These are phyloP conservation scores for Malassezia arunalokei DNA, from an alignment of 1,284 basidiomycete genomes.

Conservation along the genomic window DNA sequence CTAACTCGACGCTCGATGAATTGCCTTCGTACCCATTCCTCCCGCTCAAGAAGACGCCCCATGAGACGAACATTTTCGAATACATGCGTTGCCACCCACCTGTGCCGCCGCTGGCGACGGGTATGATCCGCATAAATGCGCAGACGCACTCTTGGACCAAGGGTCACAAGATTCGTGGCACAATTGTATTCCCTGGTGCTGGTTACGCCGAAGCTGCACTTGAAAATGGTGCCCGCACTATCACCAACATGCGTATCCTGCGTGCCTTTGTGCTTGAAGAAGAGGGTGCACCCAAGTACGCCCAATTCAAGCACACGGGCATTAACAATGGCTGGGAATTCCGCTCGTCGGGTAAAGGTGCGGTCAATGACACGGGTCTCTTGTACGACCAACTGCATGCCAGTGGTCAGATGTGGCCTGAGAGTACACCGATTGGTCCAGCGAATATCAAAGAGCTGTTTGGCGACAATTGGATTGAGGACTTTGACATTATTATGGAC, in stretches of 20 bases:
- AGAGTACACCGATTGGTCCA: constrained; percentile 11
- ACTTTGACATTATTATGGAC: constrained; percentile 20
- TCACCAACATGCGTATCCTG: constrained; percentile 15
- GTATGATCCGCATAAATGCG: constrained; percentile 13
- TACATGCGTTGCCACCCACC: constrained; percentile 8
- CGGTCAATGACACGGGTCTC: constrained; percentile 12
- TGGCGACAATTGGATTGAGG: constrained; percentile 13
- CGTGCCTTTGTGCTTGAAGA: constrained; percentile 17
- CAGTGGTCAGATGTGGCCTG: constrained; percentile 11
- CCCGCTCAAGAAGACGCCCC: constrained; percentile 10
- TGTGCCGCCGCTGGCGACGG: constrained; percentile 5
- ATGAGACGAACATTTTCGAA: constrained; percentile 12
- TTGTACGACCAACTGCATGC: constrained; percentile 17
- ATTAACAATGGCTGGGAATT: constrained; percentile 17
- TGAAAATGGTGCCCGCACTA: constrained; percentile 15
- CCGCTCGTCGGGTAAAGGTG: constrained; percentile 14
- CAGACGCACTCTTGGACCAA: constrained; percentile 18
- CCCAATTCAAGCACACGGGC: constrained; percentile 11
- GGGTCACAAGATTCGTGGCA: constrained; percentile 20
- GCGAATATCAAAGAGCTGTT: constrained; percentile 13
- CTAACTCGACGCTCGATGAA: constrained; percentile 11
- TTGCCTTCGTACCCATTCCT: constrained; percentile 15
- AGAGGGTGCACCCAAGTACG: constrained; percentile 15
- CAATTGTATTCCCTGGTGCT: constrained; percentile 18
- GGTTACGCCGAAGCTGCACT: constrained; percentile 16